These are phyloP conservation scores for Phaeosphaeria sp. DNA, from an alignment of 2,329 filamentous ascomycete species.

Conservation along the genomic window DNA sequence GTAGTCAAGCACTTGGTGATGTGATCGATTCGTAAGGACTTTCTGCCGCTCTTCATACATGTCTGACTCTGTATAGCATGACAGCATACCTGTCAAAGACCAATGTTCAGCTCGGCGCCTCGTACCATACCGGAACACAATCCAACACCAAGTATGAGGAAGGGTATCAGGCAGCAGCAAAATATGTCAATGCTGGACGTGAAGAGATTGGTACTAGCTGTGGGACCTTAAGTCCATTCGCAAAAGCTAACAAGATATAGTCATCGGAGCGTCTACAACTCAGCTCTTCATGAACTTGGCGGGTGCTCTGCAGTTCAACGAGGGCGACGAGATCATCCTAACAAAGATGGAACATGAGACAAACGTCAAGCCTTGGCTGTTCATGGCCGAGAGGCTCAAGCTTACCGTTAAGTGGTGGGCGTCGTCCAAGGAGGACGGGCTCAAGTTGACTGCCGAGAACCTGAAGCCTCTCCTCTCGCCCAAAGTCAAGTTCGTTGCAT, in stretches of 20 bases:
- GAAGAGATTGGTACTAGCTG: conserved; percentile 67
- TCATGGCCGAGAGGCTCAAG: conserved; percentile 67
- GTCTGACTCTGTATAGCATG: conserved; percentile 53
- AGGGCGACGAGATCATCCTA: conserved; percentile 70
- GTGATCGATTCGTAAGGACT: conserved; percentile 69
- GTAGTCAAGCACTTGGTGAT: conserved; percentile 71
- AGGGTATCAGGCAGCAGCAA: conserved; percentile 70
- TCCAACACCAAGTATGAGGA: conserved; percentile 66
- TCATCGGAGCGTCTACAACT: conserved; percentile 76
- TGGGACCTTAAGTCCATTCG: neutral
- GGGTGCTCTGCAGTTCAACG: conserved; percentile 38
- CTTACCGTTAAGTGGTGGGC: conserved; percentile 75
- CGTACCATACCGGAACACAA: conserved; percentile 66
- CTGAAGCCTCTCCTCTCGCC: conserved; percentile 66
- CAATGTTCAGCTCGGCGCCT: conserved; percentile 79
- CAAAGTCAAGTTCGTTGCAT: conserved; percentile 73
- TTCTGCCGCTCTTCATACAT: neutral
- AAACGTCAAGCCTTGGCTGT: conserved; percentile 76
- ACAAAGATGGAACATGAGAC: conserved; percentile 80
- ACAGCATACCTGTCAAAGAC: conserved; percentile 69
- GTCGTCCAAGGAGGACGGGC: conserved; percentile 54
- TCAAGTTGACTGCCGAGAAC: conserved; percentile 64
- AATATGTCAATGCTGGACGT: conserved; percentile 71
- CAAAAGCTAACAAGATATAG: conserved; percentile 44
- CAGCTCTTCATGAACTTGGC: conserved; percentile 76